Evolutionary conservation across 2,329 filamentous ascomycete species (phyloP).

Genomic region (Tolypocladium paradoxum): DNA sequence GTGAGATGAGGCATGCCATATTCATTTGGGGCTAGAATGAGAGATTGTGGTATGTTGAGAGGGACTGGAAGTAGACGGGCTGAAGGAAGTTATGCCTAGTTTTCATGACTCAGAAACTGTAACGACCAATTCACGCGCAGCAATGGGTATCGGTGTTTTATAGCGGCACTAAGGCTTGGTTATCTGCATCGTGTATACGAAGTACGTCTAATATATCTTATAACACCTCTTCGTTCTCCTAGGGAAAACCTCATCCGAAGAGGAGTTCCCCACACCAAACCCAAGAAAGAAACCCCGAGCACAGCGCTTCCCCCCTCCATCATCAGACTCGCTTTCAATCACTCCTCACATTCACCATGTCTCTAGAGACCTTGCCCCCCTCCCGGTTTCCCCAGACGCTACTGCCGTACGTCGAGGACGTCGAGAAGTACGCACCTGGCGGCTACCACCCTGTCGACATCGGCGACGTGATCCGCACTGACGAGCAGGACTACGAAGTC

Average conservation of each 20-base stretch:
- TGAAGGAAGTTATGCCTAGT: not conserved
- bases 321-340: too few species aligned
- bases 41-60: not conserved
- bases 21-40: not conserved
- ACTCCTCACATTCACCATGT: too few species aligned
- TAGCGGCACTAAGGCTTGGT: not conserved
- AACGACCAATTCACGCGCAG: not conserved
- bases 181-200: not conserved
- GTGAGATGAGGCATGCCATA: not conserved
- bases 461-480: conserved; percentile 2
- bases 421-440: conserved; percentile 4
- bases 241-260: too few species aligned
- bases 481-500: conserved; percentile 2
- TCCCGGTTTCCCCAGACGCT: conserved; percentile 2
- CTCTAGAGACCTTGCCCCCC: not conserved
- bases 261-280: too few species aligned
- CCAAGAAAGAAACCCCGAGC: too few species aligned
- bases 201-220: too few species aligned
- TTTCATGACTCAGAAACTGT: not conserved
- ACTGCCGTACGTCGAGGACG: conserved; percentile 1
- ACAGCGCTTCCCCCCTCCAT: too few species aligned
- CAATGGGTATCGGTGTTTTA: not conserved
- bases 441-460: conserved; percentile 7
- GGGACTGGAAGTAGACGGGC: not conserved
- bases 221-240: too few species aligned